These are phyloP conservation scores for Cicer cuneatum DNA, from an alignment of 306 rosid species.

Conservation along the genomic window DNA sequence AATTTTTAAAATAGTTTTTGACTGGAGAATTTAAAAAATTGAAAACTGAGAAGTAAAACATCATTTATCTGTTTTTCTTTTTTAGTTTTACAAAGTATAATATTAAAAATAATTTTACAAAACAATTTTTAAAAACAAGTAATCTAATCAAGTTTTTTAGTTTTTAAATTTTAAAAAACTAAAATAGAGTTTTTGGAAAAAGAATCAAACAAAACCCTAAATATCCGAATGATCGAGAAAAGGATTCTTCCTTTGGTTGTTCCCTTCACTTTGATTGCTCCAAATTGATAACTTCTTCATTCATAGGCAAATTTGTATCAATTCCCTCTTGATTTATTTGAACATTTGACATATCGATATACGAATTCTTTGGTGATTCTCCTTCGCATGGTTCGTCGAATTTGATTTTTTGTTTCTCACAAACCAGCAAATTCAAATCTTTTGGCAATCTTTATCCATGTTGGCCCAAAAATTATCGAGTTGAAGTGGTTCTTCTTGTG, in stretches of 20 bases:
- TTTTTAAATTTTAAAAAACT: no score
- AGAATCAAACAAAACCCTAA: no score
- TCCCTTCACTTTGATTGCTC: not conserved
- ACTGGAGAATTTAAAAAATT: no score
- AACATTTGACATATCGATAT: not conserved
- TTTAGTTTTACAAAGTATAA: no score
- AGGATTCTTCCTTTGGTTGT: not conserved
- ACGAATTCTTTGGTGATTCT: not conserved
- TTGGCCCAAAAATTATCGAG: not conserved
- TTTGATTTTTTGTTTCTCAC: not conserved
- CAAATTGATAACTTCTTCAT: not conserved
- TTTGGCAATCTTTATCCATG: not conserved
- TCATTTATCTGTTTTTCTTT: no score
- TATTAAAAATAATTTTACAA: no score
- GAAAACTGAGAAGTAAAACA: no score
- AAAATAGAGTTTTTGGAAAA: no score
- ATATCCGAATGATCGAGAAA: no score
- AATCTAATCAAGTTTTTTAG: no score
- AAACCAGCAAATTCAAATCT: not conserved
- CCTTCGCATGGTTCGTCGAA: not conserved
- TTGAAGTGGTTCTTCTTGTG: not conserved
- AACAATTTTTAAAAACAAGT: no score
- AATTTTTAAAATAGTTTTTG: no score
- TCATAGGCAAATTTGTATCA: not conserved
- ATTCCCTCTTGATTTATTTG: not conserved